A percentile compares a stretch with the other conserved stretches of the same genome.
phyloP scores from a whole-genome alignment of 2,329 filamentous ascomycete species.

The Periglandula ipomoeae region DNA sequence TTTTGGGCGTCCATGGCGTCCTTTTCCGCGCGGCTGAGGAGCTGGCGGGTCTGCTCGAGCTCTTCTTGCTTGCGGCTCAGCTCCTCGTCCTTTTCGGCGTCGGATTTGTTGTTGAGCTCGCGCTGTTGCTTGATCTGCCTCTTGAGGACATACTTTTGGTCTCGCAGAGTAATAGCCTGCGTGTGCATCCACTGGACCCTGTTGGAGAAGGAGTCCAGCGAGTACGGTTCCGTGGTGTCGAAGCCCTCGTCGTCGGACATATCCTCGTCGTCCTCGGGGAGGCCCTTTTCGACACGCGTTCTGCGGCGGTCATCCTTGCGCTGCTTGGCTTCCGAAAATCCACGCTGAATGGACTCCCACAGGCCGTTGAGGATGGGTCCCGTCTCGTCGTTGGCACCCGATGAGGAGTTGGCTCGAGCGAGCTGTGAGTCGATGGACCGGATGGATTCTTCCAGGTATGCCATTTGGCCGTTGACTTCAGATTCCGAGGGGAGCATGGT shows the following conservation, averaged over 20 bases:
- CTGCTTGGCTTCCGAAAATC: constrained; percentile 44
- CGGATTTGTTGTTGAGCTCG: constrained; percentile 81
- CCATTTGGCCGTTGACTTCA: constrained; percentile 56
- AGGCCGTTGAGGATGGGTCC: constrained; percentile 44
- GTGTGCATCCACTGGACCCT: constrained; percentile 73
- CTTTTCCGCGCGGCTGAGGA: constrained; percentile 28
- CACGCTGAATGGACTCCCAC: constrained; percentile 46
- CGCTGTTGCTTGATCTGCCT: constrained; percentile 93
- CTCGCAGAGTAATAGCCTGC: constrained; percentile 67
- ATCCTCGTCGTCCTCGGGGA: constrained; percentile 46
- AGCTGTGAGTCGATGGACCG: constrained; percentile 37
- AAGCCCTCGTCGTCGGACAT: constrained; percentile 53
- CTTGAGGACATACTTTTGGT: constrained; percentile 83
- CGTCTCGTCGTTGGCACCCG: constrained; percentile 38
- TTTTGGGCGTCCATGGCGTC: constrained; percentile 31
- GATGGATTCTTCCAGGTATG: constrained; percentile 56
- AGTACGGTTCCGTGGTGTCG: constrained; percentile 53
- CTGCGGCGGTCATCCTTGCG: constrained; percentile 44
- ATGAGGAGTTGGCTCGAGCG: constrained; percentile 22
- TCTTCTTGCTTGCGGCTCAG: constrained; percentile 50
- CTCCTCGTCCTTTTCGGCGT: constrained; percentile 59
- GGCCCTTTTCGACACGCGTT: constrained; percentile 45
- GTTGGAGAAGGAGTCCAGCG: constrained; percentile 63
- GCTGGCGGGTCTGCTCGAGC: constrained; percentile 34
- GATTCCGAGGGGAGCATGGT: constrained; percentile 49